Evolutionary conservation across 192 early-diverging fungal genomes (phyloP).

Genomic region (Coemansia sp.): DNA sequence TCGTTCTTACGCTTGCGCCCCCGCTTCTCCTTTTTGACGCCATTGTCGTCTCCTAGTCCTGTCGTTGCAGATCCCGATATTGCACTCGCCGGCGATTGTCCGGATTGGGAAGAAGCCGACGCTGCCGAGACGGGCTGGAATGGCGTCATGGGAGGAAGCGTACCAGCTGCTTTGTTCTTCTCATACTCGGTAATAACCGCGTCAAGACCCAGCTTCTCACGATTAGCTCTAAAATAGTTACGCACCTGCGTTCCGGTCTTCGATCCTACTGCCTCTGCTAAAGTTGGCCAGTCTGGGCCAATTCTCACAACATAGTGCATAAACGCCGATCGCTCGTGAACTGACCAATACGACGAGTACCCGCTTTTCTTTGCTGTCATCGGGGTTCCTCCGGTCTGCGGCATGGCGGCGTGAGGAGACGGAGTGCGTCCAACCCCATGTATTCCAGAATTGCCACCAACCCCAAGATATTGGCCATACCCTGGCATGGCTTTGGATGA

Average conservation of each 20-base stretch:
- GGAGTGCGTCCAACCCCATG: slow-evolving; percentile 1
- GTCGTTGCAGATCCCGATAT: not conserved
- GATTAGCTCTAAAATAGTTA: slow-evolving; percentile 74
- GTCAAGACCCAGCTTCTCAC: slow-evolving; percentile 58
- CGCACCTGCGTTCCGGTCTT: slow-evolving; percentile 85
- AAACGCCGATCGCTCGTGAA: slow-evolving; percentile 75
- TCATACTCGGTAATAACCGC: slow-evolving; percentile 36
- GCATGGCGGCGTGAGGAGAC: not conserved
- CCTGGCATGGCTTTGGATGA: not conserved
- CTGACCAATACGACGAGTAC: slow-evolving; percentile 89
- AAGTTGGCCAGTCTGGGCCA: slow-evolving; percentile 77
- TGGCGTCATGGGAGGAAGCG: slow-evolving; percentile 25
- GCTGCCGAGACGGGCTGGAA: slow-evolving; percentile 14
- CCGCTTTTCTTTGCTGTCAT: slow-evolving; percentile 51
- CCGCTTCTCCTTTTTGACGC: slow-evolving; percentile 26
- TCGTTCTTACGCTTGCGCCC: slow-evolving; percentile 50
- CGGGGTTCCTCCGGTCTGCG: not conserved
- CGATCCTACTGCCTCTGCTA: slow-evolving; percentile 69
- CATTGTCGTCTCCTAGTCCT: slow-evolving; percentile 5
- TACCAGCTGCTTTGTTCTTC: slow-evolving; percentile 27
- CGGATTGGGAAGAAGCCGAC: not conserved
- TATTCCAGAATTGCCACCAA: not conserved
- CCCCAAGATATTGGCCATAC: not conserved
- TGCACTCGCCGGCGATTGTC: slow-evolving; percentile 6
- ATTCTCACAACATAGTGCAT: slow-evolving; percentile 58